Evolutionary conservation across 805 yeast genomes (phyloP), one percentile per base, ranked within the genome.

Genomic region (Debaryomyces tyrocola): DNA sequence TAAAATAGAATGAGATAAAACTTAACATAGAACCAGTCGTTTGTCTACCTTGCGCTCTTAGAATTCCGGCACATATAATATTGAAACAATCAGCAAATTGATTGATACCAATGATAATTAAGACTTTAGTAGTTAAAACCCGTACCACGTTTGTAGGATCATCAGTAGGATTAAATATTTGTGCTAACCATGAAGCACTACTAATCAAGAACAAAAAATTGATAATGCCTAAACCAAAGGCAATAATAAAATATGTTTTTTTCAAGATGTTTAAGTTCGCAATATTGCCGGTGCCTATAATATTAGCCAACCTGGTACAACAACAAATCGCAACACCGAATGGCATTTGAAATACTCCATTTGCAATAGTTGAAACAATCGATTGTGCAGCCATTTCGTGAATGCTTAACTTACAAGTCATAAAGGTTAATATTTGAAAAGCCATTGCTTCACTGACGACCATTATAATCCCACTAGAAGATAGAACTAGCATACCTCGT

Each of bases 21-120:
- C 55, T 62, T 40, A 63, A 49, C 24, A 44, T 45, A 20, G 59
- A 54, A 6, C 67, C 67, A 15, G 59, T 48, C 20, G 56, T 49
- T 51, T 62, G 67, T 38, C 67, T 48, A 11, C 67, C 67, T 43
- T 62, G 67, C 12, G 66, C 67, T 20, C 67, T 47, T 46, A 63
- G 56, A 4, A 63, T 50, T 2, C 67, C 67, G 5, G 66, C 65
- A 20, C 54, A 53, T 33, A 62, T 41, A 31, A 63, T 66, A 41
- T 63, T 63, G 29, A 50, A 27, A 3, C 58, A 51, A 44, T 63
- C 67, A 3, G 49, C 47, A 5, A 63, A 33, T 49, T 63, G 67
- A 51, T 62, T 63, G 31, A 56, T 10, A 4, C 63, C 64, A 17
- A 58, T 59, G 46, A 59, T 44, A 8, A 49, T 41, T 20, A 56